These are phyloP conservation scores for Apium graveolens DNA, from an alignment of 129 eudicot genomes.

Conservation along the genomic window DNA sequence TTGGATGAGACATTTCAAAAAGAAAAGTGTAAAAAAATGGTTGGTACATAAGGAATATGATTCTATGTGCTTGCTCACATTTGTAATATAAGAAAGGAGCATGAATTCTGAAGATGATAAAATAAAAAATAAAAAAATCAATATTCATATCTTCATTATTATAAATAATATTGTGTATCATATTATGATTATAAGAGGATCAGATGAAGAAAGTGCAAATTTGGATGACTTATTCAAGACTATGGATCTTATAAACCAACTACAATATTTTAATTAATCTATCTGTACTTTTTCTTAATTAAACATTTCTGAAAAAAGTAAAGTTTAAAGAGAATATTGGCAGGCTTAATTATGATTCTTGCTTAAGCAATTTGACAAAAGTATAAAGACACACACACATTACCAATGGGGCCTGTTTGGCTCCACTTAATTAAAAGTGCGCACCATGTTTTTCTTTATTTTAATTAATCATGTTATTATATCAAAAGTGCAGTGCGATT, in stretches of 20 bases:
- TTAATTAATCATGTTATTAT: neutral
- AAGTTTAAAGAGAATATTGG: neutral
- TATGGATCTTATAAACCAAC: neutral
- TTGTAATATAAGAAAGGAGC: neutral
- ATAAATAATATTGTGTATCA: too few relatives aligned
- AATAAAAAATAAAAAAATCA: neutral
- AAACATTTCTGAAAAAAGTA: neutral
- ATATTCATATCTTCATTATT: neutral
- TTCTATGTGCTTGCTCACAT: too few relatives aligned
- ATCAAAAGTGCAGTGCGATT: neutral
- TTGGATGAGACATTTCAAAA: too few relatives aligned
- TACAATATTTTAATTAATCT: neutral
- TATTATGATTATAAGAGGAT: neutral
- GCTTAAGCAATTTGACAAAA: neutral
- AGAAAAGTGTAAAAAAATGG: too few relatives aligned
- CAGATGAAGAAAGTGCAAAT: neutral
- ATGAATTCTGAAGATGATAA: neutral
- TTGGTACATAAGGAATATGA: too few relatives aligned
- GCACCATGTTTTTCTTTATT: neutral
- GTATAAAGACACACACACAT: neutral
- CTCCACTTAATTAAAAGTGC: neutral
- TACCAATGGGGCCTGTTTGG: neutral
- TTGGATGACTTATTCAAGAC: neutral
- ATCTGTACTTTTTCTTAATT: neutral
- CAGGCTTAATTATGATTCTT: slow-evolving; percentile 8